Percentiles rank a stretch among this genome's conserved stretches.
phyloP scores from a whole-genome alignment of 176 grass and related monocot genomes.

The Avena eriantha region DNA sequence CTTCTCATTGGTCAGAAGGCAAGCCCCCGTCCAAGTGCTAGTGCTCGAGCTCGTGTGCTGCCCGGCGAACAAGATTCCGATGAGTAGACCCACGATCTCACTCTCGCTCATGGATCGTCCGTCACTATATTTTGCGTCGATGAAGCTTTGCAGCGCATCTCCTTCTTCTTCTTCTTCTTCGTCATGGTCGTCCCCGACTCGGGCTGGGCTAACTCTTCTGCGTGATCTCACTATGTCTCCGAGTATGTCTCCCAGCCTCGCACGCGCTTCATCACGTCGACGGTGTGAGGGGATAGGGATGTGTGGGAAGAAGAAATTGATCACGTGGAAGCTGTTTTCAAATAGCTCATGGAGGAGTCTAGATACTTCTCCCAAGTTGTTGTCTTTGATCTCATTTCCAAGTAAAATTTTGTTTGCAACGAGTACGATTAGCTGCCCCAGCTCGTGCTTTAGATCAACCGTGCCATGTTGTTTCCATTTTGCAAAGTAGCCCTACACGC shows the following conservation, averaged over 20 bases:
- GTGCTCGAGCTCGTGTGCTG: neutral
- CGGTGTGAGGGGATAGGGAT: neutral
- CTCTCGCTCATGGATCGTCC: neutral
- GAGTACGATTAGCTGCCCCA: neutral
- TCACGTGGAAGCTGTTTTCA: neutral
- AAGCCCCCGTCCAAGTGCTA: neutral
- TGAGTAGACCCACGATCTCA: neutral
- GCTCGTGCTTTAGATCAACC: conserved; percentile 17
- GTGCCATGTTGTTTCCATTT: conserved; percentile 5
- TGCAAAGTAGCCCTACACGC: neutral
- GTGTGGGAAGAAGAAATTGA: conserved; percentile 2
- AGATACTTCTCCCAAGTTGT: neutral
- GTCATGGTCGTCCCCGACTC: neutral
- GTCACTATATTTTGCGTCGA: neutral
- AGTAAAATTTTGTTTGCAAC: neutral
- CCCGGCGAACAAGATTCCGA: neutral
- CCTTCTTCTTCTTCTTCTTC: neutral
- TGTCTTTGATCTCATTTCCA: neutral
- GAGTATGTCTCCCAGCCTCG: neutral
- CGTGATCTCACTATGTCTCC: neutral
- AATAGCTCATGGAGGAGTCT: neutral
- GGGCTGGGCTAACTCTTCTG: neutral
- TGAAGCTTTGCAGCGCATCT: neutral
- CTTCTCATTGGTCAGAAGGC: neutral
- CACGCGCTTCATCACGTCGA: neutral